phyloP scores from a whole-genome alignment of 202 grass and related monocot species.

The Musa balbisiana region DNA sequence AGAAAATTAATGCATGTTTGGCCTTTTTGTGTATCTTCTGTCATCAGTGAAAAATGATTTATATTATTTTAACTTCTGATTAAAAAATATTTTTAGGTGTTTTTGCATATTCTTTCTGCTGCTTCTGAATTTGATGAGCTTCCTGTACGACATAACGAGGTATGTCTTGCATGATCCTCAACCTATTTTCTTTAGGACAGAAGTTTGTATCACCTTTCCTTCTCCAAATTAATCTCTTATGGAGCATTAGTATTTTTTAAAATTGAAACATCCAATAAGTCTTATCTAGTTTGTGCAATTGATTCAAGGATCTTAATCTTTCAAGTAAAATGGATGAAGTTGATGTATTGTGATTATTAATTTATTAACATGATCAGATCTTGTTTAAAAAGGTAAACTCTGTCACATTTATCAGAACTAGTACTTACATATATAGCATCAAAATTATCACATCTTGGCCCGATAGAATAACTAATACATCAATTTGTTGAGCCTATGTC shows the following conservation, averaged over 20 bases:
- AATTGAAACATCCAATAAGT: neutral
- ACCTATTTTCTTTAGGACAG: neutral
- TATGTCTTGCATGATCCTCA: slow-evolving; percentile 24
- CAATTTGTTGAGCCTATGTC: too few species aligned
- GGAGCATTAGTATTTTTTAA: neutral
- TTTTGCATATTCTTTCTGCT: slow-evolving; percentile 79
- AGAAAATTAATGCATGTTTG: slow-evolving; percentile 24
- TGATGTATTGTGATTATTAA: neutral
- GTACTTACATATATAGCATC: too few species aligned
- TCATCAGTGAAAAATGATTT: neutral
- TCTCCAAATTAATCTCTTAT: neutral
- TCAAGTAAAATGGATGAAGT: neutral
- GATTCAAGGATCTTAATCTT: too few species aligned
- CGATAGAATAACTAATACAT: too few species aligned
- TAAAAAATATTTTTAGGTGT: slow-evolving; percentile 35
- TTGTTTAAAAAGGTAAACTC: too few species aligned
- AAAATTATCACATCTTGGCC: too few species aligned
- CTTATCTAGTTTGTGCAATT: neutral
- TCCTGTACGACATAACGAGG: slow-evolving; percentile 95
- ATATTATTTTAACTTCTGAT: neutral
- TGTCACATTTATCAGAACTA: too few species aligned
- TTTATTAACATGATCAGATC: too few species aligned
- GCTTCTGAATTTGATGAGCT: slow-evolving; percentile 90
- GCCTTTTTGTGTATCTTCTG: neutral
- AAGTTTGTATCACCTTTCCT: neutral